Conservation (phyloP, 2,329 filamentous ascomycete genomes). For the Pseudocercospora vitis region DNA sequence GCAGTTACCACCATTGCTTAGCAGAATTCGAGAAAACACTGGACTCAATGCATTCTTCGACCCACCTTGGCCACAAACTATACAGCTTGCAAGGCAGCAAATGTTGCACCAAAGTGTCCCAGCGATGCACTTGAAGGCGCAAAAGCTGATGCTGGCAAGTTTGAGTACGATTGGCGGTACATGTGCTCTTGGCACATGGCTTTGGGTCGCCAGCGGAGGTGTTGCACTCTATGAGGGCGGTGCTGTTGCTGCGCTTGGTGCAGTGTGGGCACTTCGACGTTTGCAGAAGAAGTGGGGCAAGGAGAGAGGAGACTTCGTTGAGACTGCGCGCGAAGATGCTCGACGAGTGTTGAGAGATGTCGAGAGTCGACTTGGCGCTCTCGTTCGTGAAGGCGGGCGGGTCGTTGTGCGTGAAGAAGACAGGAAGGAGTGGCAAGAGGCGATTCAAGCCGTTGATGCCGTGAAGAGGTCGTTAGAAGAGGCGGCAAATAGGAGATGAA, state of each 20-base stretch:
- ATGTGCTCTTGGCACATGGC: constrained; percentile 55
- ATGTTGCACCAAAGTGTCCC: constrained; percentile 46
- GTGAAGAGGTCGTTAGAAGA: not conserved
- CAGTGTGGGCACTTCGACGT: constrained; percentile 57
- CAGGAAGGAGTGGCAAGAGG: constrained; percentile 42
- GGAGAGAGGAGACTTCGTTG: constrained; percentile 54
- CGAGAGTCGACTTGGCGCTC: constrained; percentile 50
- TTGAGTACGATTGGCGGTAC: constrained; percentile 65
- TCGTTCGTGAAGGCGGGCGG: constrained; percentile 49
- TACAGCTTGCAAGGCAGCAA: constrained; percentile 64
- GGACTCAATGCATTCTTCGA: constrained; percentile 37
- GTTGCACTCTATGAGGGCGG: constrained; percentile 59
- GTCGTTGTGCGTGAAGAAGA: constrained; percentile 39
- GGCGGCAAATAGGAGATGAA: not conserved
- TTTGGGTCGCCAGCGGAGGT: constrained; percentile 55
- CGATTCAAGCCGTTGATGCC: constrained; percentile 47
- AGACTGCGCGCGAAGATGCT: constrained; percentile 57
- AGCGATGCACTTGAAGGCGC: constrained; percentile 47
- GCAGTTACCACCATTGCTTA: constrained; percentile 31
- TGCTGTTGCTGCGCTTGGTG: constrained; percentile 58
- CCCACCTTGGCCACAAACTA: constrained; percentile 70
- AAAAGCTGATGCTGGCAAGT: constrained; percentile 65
- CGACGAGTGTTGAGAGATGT: constrained; percentile 55
- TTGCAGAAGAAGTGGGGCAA: constrained; percentile 61
- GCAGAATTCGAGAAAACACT: constrained; percentile 29